These are phyloP conservation scores for Vigna trinervia DNA, from an alignment of 306 rosid species.

Conservation along the genomic window DNA sequence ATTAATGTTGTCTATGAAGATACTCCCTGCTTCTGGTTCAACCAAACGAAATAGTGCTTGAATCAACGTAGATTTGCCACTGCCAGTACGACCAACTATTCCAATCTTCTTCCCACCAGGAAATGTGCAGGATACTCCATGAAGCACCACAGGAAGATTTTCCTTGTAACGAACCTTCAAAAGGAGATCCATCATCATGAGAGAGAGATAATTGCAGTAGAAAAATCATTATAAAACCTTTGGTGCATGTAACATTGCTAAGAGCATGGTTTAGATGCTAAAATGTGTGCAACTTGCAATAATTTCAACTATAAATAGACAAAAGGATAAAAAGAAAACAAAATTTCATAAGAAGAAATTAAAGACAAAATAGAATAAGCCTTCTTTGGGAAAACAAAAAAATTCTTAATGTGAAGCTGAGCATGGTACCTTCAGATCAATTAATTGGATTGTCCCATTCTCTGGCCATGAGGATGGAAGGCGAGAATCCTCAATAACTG, in stretches of 20 bases:
- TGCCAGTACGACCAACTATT: constrained; percentile 94
- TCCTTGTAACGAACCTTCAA: constrained; percentile 93
- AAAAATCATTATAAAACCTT: constrained; percentile 11
- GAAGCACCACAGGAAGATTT: constrained; percentile 89
- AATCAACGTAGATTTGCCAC: constrained; percentile 95
- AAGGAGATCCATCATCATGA: background rate
- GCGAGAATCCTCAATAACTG: constrained; percentile 67
- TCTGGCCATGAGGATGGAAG: constrained; percentile 89
- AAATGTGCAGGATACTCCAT: constrained; percentile 77
- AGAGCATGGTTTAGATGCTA: constrained; percentile 31
- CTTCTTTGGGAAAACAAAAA: constrained; percentile 20
- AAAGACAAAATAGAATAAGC: background rate
- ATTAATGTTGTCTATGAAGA: constrained; percentile 79
- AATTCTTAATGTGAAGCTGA: constrained; percentile 29
- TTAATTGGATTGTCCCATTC: constrained; percentile 73
- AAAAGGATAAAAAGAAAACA: background rate
- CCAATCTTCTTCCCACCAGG: constrained; percentile 96
- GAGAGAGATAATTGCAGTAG: background rate
- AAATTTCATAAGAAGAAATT: background rate
- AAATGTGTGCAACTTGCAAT: constrained; percentile 21
- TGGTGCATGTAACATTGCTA: background rate
- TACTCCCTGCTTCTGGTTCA: constrained; percentile 81
- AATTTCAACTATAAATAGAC: background rate
- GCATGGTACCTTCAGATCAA: constrained; percentile 75
- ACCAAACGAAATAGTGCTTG: constrained; percentile 91